These are phyloP conservation scores for Nematodospora anomalae DNA, from an alignment of 1,139 yeast genomes.

Conservation along the genomic window DNA sequence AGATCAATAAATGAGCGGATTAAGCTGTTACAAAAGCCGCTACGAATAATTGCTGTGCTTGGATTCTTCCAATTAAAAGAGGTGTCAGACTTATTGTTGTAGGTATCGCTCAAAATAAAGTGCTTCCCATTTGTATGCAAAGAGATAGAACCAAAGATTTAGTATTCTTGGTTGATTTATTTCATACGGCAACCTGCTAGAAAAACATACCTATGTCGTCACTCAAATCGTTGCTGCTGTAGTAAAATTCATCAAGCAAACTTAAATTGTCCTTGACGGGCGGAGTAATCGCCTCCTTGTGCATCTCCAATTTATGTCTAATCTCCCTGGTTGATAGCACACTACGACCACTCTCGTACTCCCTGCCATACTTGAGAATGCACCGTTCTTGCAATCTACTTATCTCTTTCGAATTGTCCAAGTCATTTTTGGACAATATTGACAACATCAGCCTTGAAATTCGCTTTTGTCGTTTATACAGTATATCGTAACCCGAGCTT, in stretches of 20 bases:
- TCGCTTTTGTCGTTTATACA: background rate
- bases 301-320: background rate
- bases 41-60: too few species aligned
- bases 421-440: background rate
- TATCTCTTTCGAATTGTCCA: conserved; percentile 1
- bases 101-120: too few species aligned
- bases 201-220: background rate
- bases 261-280: background rate
- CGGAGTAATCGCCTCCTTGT: background rate
- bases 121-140: too few species aligned
- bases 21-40: too few species aligned
- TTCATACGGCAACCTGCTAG: too few species aligned
- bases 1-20: too few species aligned
- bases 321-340: conserved; percentile 1
- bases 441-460: background rate
- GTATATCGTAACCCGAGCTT: conserved; percentile 7
- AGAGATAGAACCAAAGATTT: too few species aligned
- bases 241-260: background rate
- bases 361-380: conserved; percentile 3
- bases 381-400: background rate
- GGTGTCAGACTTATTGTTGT: too few species aligned
- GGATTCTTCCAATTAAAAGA: too few species aligned
- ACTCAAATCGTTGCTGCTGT: conserved; percentile 2
- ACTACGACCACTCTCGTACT: background rate
- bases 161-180: too few species aligned